A percentile compares a stretch with the other conserved stretches of the same genome.
Evolutionary conservation across 108 stramenopile genomes (phyloP).

Genomic region (Epithemia pelagica): DNA sequence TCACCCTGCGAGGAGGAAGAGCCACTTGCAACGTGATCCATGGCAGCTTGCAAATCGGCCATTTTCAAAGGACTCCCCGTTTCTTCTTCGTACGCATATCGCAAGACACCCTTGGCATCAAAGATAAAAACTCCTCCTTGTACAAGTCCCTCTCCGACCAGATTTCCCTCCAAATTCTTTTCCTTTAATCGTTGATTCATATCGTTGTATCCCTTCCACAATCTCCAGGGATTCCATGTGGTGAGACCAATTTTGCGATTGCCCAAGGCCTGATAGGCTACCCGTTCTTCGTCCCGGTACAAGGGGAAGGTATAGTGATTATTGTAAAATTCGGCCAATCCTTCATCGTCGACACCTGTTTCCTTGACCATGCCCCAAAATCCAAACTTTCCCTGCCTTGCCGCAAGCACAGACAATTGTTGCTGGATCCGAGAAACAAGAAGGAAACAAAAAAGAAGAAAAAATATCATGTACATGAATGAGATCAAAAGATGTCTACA

Average conservation of each 20-base stretch:
- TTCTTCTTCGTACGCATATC: constrained; percentile 55
- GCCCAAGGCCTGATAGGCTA: constrained; percentile 59
- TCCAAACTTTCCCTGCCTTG: constrained; percentile 13
- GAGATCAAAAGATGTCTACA: neutral
- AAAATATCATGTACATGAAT: neutral
- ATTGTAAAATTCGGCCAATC: constrained; percentile 48
- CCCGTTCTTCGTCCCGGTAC: constrained; percentile 40
- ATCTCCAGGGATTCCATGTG: constrained; percentile 31
- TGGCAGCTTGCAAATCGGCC: constrained; percentile 19
- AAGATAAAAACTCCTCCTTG: constrained; percentile 71
- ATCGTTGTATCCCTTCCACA: constrained; percentile 1
- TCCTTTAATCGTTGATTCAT: constrained; percentile 27
- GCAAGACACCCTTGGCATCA: constrained; percentile 25
- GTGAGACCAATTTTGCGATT: constrained; percentile 28
- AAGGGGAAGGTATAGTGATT: constrained; percentile 47
- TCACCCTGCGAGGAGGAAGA: too few relatives aligned
- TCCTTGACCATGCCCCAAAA: constrained; percentile 27
- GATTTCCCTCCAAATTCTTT: constrained; percentile 56
- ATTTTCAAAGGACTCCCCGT: constrained; percentile 43
- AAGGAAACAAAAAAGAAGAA: neutral
- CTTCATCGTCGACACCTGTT: constrained; percentile 61
- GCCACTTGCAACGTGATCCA: neutral
- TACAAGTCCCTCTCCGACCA: constrained; percentile 64
- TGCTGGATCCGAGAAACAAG: neutral
- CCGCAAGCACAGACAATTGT: constrained; percentile 41